Base-by-base conservation (phyloP, 2,329 filamentous ascomycete genomes). In the Rutstroemia sp. region DNA sequence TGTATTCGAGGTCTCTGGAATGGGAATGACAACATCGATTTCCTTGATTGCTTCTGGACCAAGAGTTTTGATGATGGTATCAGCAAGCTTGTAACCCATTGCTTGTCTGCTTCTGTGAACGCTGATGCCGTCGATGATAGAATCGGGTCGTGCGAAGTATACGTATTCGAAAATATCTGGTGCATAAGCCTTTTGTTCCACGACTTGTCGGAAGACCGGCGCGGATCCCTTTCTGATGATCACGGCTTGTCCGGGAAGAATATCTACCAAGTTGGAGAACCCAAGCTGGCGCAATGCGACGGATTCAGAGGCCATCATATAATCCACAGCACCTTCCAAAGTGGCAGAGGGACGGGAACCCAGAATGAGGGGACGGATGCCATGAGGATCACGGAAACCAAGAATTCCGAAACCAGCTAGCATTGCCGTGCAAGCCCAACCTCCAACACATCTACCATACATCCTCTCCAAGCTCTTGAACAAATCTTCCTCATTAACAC, bases 261-360 rank as follows among this genome's bases (percentile, higher is more conserved):
- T 88, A 67, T 96, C 88, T 41, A 79, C 73, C 64, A 95, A 86
- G 67, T 90, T 78, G 37, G 72, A 76, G 74, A 94, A 95, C 16
- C 89, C 89, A 48, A 92, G 84, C 70, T 95, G 89, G 47, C 81
- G 81, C 48, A 96, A 75, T 8, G 90, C 91, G 50, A 96, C 84
- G 8, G 87, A 92, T 72, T 96, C 91, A 0, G 90, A 95, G 1
- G 90, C 89, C 76, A 96, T 82, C 80, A 96, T 90, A 75, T 95
- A 96, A 72, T 96, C 91, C 58, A 73, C 86, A 5, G 83, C 84
- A 4, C 80, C 76, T 38, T 81, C 78, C 41, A 83, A 57, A 0
- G 78, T 86, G 14, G 76, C 72, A 1, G 88, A 90, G 1, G 82
- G 79, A 54, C 90, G 81, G 49, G 84, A 88, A 44, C 91, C 91